These are phyloP conservation scores for Camelina hispida DNA, from an alignment of 345 rosid species.

Conservation along the genomic window DNA sequence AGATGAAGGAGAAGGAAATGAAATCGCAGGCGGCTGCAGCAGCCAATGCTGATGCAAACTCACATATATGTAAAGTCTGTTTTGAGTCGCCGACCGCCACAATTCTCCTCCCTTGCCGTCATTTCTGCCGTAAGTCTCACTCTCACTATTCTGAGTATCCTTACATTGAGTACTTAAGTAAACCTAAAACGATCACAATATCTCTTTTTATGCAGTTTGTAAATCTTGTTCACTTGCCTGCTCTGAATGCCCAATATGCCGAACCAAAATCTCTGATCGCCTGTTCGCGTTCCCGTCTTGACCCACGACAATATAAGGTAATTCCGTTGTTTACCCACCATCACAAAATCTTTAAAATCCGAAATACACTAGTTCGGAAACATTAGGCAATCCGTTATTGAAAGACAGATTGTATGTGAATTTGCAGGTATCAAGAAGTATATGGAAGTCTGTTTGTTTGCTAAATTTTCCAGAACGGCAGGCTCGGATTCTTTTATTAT, in stretches of 20 bases:
- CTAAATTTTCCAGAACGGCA: constrained; percentile 28
- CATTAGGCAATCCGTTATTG: neutral
- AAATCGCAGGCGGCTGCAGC: constrained; percentile 73
- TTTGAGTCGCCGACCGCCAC: constrained; percentile 91
- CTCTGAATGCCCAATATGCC: constrained; percentile 96
- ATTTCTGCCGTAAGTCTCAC: constrained; percentile 84
- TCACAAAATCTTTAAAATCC: constrained; percentile 4
- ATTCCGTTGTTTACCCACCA: neutral
- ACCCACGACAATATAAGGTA: constrained; percentile 30
- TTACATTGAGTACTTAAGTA: constrained; percentile 8
- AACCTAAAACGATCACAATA: neutral
- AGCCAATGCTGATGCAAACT: constrained; percentile 83
- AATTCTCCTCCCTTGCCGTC: constrained; percentile 94
- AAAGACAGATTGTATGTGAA: constrained; percentile 16
- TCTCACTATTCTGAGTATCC: constrained; percentile 11
- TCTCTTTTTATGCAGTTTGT: constrained; percentile 70
- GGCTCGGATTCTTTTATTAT: constrained; percentile 18
- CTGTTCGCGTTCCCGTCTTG: constrained; percentile 90
- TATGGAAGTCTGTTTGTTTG: constrained; percentile 22
- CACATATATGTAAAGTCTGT: constrained; percentile 92
- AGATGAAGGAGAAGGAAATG: constrained; percentile 89
- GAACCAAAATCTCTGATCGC: constrained; percentile 85
- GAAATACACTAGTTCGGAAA: neutral
- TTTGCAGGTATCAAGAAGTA: constrained; percentile 28
- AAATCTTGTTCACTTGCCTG: constrained; percentile 97